Base-by-base conservation (phyloP, 164 flowering plant species). In the Vitis amurensis region DNA sequence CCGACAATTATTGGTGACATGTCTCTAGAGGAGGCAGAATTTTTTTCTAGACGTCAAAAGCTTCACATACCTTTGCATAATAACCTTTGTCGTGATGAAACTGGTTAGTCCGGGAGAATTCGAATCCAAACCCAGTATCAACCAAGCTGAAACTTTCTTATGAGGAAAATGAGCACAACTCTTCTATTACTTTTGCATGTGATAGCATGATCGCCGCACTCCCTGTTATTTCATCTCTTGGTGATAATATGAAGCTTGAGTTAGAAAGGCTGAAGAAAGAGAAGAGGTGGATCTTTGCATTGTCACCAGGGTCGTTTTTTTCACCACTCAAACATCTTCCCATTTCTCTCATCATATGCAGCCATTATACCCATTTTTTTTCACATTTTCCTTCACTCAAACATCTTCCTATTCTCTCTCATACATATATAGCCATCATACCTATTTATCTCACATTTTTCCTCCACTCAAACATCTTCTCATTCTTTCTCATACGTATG, bases 1-100 rank as follows among this genome's bases (percentile, higher is more conserved):
- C 92, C 94, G 0, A 93, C 94, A 3, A 83, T 95, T 63, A 85
- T 91, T 2, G 98, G 98, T 0, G 99, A 92, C 30, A 81, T 89
- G 0, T 93, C 99, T 4, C 73, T 95, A 15, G 97, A 93, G 61
- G 99, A 93, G 23, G 53, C 97, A 93, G 69, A 97, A 93, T 30
- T 89, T 95, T 31, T 74, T 19, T 49, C 77, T 3, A 78, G 80
- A 66, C 84, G 72, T 72, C 88, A 82, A 44, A 85, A 82, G 74
- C 85, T 74, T 77, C 91, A 80, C 30, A 75, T 84, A 17, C 80
- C 89, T 14, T 67, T 82, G 70, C 76, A 80, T 69, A 79, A 81
- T 66, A 79, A 70, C 64, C 47, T 76, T 11, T 76, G 27, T 68
- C 85, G 75, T 66, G 80, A 83, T 72, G 92, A 85, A 68, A 75